Percentiles rank a stretch among this genome's conserved stretches.
phyloP scores from a whole-genome alignment of 495 filamentous ascomycete genomes.

The Hyphodiscus hymeniophilus region DNA sequence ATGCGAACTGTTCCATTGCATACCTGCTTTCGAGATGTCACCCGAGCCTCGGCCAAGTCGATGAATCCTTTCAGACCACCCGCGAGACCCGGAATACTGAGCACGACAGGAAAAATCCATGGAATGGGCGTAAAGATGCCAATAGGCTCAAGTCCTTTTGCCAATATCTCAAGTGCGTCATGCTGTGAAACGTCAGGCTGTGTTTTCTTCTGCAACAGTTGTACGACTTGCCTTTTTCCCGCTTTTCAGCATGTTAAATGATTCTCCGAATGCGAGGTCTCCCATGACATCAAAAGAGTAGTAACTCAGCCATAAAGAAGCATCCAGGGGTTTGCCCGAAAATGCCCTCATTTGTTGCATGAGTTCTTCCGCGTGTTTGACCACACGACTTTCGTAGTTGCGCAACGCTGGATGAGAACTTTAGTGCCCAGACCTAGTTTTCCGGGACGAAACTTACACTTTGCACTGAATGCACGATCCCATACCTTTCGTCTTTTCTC shows the following conservation, averaged over 20 bases:
- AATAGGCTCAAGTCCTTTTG: slow-evolving; percentile 27
- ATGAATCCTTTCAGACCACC: slow-evolving; percentile 1
- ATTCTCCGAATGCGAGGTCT: slow-evolving; percentile 32
- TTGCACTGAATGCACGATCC: slow-evolving; percentile 26
- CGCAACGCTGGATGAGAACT: slow-evolving; percentile 10
- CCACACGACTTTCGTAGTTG: slow-evolving; percentile 16
- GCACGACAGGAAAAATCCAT: slow-evolving; percentile 28
- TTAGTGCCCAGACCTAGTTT: not conserved
- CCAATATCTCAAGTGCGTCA: slow-evolving; percentile 24
- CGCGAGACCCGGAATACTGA: not conserved
- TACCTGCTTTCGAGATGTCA: slow-evolving; percentile 2
- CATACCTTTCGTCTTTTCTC: slow-evolving; percentile 28
- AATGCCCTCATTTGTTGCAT: slow-evolving; percentile 16
- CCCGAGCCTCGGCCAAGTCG: slow-evolving; percentile 1
- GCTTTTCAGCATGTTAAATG: slow-evolving; percentile 4
- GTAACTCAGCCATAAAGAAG: slow-evolving; percentile 28
- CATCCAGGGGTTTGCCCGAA: slow-evolving; percentile 16
- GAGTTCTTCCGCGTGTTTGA: slow-evolving; percentile 24
- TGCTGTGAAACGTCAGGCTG: not conserved
- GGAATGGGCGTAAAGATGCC: slow-evolving; percentile 28
- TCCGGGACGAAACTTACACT: not conserved
- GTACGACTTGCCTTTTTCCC: not conserved
- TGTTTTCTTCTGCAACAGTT: too few relatives aligned
- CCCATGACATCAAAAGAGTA: slow-evolving; percentile 31
- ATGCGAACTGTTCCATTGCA: not conserved